Evolutionary conservation across 305 asterid genomes (phyloP), one percentile per base, ranked within the genome.

Genomic region (Fraxinus latifolia): DNA sequence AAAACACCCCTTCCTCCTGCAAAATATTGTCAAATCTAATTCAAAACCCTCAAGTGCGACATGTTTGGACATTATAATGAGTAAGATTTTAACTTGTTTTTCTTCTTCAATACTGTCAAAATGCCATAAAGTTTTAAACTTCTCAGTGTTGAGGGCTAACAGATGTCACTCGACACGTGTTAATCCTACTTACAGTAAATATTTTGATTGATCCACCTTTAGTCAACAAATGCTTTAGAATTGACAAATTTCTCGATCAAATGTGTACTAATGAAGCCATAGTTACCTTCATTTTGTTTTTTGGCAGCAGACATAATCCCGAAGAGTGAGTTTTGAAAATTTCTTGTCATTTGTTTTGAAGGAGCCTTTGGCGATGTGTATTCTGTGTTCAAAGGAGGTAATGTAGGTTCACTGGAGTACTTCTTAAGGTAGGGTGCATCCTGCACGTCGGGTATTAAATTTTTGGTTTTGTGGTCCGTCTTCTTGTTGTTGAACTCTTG

Each of bases 281-380:
- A 39, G 80, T 81, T 33, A 90, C 98, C 98, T 81, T 82, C 85
- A 60, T 62, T 89, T 15, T 80, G 88, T 78, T 79, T 87, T 25
- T 81, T 81, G 53, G 87, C 83, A 42, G 92, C 86, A 55, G 98
- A 86, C 81, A 94, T 79, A 85, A 95, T 90, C 86, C 97, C 96
- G 0, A 92, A 94, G 31, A 93, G 93, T 7, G 98, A 95, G 65
- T 92, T 90, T 74, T 84, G 90, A 32, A 88, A 88, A 78, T 70
- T 78, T 75, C 82, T 85, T 0, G 86, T 81, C 78, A 86, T 83
- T 68, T 82, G 83, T 81, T 85, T 86, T 19, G 23, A 65, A 60
- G 21, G 82, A 11, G 81, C 33, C 25, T 53, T 73, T 44, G 58
- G 58, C 58, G 19, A 47, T 60, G 34, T 4, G 79, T 77, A 86